phyloP scores from a whole-genome alignment of 2,329 filamentous ascomycete species.

The Penicillium sp. region DNA sequence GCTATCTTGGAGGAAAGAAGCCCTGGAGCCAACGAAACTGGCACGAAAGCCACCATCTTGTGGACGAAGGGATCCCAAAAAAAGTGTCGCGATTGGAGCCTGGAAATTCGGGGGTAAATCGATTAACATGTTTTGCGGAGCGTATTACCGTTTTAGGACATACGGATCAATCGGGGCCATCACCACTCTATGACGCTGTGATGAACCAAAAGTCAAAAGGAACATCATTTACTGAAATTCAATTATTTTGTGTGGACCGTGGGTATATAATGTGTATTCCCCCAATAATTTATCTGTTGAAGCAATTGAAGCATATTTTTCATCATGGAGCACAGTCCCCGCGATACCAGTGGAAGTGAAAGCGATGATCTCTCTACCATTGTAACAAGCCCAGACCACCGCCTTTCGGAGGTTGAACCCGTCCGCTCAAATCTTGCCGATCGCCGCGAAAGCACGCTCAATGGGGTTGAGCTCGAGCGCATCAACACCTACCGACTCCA shows the following conservation, averaged over 20 bases:
- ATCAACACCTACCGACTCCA: conserved; percentile 31
- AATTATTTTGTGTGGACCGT: neutral
- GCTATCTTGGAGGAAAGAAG: no score
- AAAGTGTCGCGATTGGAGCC: no score
- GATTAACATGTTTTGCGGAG: neutral
- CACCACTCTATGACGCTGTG: neutral
- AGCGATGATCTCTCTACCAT: conserved; percentile 9
- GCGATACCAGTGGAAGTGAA: neutral
- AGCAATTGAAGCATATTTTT: neutral
- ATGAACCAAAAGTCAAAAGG: neutral
- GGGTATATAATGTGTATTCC: no score
- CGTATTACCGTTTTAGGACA: neutral
- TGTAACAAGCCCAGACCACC: neutral
- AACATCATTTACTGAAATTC: neutral
- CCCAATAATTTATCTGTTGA: no score
- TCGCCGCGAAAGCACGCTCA: conserved; percentile 23
- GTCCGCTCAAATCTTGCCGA: conserved; percentile 7
- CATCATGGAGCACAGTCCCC: conserved; percentile 10
- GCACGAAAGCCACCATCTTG: no score
- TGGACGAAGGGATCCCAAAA: no score
- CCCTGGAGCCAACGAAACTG: no score
- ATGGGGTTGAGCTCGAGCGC: conserved; percentile 29
- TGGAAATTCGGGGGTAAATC: no score
- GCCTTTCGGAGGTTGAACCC: conserved; percentile 1
- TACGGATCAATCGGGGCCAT: neutral